These are phyloP conservation scores for Coemansia sp. DNA, from an alignment of 192 early-diverging fungal genomes.

Conservation along the genomic window DNA sequence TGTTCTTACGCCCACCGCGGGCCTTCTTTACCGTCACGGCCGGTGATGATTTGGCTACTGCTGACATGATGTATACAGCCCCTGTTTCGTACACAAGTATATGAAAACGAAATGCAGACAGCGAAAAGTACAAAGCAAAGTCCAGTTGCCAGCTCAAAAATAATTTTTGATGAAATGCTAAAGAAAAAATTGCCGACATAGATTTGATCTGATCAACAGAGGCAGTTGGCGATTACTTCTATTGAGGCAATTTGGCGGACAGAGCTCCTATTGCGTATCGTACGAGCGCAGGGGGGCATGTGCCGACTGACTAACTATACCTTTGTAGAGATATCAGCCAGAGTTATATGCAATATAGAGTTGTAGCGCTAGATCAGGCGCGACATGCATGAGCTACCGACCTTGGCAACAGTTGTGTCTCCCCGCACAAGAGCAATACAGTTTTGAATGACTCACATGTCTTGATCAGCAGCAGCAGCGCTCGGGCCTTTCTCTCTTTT, in stretches of 20 bases:
- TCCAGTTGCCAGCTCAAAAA: not conserved
- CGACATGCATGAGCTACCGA: not conserved
- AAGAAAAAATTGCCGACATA: conserved; percentile 1
- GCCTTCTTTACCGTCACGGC: conserved; percentile 40
- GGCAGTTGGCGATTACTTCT: not conserved
- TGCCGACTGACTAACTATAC: not conserved
- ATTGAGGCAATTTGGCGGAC: not conserved
- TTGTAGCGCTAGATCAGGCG: not conserved
- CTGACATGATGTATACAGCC: conserved; percentile 20
- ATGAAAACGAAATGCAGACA: conserved; percentile 2
- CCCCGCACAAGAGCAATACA: not conserved
- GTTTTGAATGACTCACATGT: conserved; percentile 1
- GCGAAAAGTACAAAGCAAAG: conserved; percentile 9
- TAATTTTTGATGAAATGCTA: not conserved
- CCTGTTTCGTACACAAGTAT: not conserved
- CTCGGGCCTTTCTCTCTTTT: not conserved
- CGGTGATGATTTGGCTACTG: conserved; percentile 2
- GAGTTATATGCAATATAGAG: not conserved
- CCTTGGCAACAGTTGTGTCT: not conserved
- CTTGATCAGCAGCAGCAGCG: not conserved
- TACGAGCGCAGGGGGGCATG: not conserved
- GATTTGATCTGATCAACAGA: conserved; percentile 4
- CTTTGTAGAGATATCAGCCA: not conserved
- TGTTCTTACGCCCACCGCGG: conserved; percentile 79
- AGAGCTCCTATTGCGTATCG: not conserved